These are phyloP conservation scores for Colletotrichum truncatum DNA, from an alignment of 2,329 filamentous ascomycete species.

Conservation along the genomic window DNA sequence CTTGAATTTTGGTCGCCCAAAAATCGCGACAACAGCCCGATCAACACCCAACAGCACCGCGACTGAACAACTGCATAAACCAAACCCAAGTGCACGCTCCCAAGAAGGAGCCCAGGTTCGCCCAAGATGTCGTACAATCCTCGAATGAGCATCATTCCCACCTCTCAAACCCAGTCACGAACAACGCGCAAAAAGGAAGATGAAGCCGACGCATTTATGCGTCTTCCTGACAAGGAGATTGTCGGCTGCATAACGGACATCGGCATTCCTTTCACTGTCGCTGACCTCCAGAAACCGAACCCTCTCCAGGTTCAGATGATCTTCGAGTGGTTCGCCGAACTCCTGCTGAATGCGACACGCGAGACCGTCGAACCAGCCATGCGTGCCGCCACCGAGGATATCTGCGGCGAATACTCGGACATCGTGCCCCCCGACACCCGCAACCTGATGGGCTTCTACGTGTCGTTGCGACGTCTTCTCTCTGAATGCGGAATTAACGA, in stretches of 20 bases:
- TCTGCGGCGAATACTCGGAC: slow-evolving; percentile 86
- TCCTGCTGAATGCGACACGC: slow-evolving; percentile 92
- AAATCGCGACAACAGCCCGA: background rate
- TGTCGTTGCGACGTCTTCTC: slow-evolving; percentile 81
- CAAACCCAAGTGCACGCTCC: background rate
- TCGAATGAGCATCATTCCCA: slow-evolving; percentile 68
- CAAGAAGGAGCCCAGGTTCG: background rate
- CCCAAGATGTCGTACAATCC: slow-evolving; percentile 65
- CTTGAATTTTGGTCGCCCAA: background rate
- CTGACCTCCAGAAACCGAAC: slow-evolving; percentile 93
- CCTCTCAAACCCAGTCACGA: slow-evolving; percentile 57
- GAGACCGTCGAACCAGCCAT: slow-evolving; percentile 95
- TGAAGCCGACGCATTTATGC: slow-evolving; percentile 67
- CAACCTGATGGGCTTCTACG: slow-evolving; percentile 96
- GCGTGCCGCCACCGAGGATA: slow-evolving; percentile 88
- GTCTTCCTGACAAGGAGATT: slow-evolving; percentile 78
- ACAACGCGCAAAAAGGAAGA: slow-evolving; percentile 65
- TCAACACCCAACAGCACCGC: background rate
- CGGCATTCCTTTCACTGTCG: slow-evolving; percentile 85
- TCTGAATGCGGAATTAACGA: slow-evolving; percentile 91
- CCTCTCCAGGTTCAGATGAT: slow-evolving; percentile 95
- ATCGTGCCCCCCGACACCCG: slow-evolving; percentile 88
- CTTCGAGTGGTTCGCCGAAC: slow-evolving; percentile 96
- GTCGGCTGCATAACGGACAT: slow-evolving; percentile 98
- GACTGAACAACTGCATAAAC: background rate